A percentile compares a stretch with the other conserved stretches of the same genome.
Evolutionary conservation across 176 grass and related monocot species (phyloP).

Genomic region (Miscanthus lutarioriparius): DNA sequence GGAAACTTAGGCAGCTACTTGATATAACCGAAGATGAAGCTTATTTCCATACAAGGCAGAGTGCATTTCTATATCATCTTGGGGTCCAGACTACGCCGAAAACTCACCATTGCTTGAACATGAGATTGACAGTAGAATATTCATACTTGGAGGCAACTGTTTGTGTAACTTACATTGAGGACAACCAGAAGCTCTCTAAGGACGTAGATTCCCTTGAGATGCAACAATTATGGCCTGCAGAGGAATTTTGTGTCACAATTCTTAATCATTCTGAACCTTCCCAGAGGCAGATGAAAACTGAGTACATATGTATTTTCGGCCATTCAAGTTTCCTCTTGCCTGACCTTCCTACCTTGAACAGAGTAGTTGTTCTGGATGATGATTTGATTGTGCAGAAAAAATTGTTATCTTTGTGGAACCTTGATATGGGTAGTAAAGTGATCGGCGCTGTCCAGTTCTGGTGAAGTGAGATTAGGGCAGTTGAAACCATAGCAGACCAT

Average conservation of each 20-base stretch:
- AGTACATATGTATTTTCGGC: conserved; percentile 76
- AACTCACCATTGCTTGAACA: too few species aligned
- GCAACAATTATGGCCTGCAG: conserved; percentile 54
- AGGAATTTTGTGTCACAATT: conserved; percentile 69
- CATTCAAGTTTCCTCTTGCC: conserved; percentile 79
- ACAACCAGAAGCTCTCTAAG: conserved; percentile 28
- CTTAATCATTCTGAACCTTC: conserved; percentile 36
- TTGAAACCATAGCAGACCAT: conserved; percentile 42
- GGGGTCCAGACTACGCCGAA: too few species aligned
- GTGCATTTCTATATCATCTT: too few species aligned
- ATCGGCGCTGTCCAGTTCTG: conserved; percentile 59
- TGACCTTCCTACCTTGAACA: conserved; percentile 67
- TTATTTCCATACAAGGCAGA: too few species aligned
- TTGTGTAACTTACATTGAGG: conserved; percentile 59
- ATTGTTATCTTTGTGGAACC: conserved; percentile 64
- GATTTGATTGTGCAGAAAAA: conserved; percentile 81
- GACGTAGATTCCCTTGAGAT: conserved; percentile 26
- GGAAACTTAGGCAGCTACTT: conserved; percentile 77
- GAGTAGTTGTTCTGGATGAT: conserved; percentile 69
- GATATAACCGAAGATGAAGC: conserved; percentile 10
- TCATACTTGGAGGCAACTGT: conserved; percentile 59
- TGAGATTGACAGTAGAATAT: conserved; percentile 36
- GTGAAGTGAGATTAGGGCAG: conserved; percentile 27
- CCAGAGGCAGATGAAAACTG: conserved; percentile 54
- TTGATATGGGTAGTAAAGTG: conserved; percentile 14